These are phyloP conservation scores for Babesia bovis DNA, from an alignment of 169 alveolate species.

Conservation along the genomic window DNA sequence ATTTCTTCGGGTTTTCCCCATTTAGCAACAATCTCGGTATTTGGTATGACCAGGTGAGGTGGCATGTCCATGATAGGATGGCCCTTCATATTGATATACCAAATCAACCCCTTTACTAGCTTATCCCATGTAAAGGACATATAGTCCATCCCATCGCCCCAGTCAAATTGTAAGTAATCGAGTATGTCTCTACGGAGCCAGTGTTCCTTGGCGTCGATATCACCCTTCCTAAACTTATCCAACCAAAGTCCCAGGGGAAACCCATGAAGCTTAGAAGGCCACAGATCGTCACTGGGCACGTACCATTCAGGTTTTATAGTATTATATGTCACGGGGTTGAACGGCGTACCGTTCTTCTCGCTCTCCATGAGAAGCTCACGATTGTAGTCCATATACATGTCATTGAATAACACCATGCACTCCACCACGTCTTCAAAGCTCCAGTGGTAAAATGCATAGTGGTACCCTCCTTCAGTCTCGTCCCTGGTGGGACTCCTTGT, in stretches of 20 bases:
- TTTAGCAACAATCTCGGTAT: conserved; percentile 54
- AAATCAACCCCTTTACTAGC: conserved; percentile 55
- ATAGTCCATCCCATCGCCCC: conserved; percentile 71
- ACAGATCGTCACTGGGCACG: conserved; percentile 53
- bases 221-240: conserved; percentile 68
- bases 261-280: conserved; percentile 70
- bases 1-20: conserved; percentile 74
- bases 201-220: conserved; percentile 73
- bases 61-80: conserved; percentile 24
- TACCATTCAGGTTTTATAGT: conserved; percentile 28
- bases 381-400: conserved; percentile 62
- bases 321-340: conserved; percentile 60
- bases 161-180: conserved; percentile 66
- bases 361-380: conserved; percentile 39
- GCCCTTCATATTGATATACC: conserved; percentile 58
- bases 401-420: conserved; percentile 67
- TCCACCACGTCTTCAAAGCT: conserved; percentile 71
- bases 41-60: conserved; percentile 62
- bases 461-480: conserved; percentile 72
- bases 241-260: conserved; percentile 72
- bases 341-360: conserved; percentile 39
- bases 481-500: conserved; percentile 27
- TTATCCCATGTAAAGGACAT: conserved; percentile 75
- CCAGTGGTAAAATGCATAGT: conserved; percentile 73
- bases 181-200: conserved; percentile 69